Base-by-base conservation (phyloP, 2,329 filamentous ascomycete species). In the Aureobasidium pullulans region DNA sequence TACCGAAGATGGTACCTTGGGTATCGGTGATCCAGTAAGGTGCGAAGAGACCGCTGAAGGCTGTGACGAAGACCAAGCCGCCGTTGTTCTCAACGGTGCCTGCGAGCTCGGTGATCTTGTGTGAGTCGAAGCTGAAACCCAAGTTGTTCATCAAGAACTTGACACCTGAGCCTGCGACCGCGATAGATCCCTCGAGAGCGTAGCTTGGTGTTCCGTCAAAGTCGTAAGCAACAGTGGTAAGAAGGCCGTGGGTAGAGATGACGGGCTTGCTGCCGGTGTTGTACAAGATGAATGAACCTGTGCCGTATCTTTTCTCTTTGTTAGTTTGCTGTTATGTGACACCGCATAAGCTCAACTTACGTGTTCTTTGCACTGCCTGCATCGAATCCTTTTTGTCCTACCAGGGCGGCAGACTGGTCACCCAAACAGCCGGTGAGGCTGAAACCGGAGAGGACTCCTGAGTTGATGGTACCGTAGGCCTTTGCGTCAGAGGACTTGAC, bases 21-120 rank as follows among this genome's bases (percentile, higher is more conserved):
- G 90, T 90, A 74, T 95, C 89, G 70, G 96, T 90, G 62, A 96
- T 93, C 91, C 91, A 96, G 73, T 96, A 96, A 0, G 91, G 91
- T 1, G 91, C 91, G 70, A 96, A 96, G 2, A 96, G 81, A 57
- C 91, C 91, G 72, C 87, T 91, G 71, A 96, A 96, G 1, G 91
- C 91, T 2, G 91, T 96, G 62, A 96, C 91, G 67, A 96, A 80
- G 16, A 92, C 84, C 58, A 91, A 87, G 7, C 91, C 91, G 59
- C 90, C 91, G 62, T 88, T 95, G 71, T 96, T 87, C 40, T 80
- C 73, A 6, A 88, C 85, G 1, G 79, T 82, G 44, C 79, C 79
- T 6, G 85, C 85, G 46, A 88, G 74, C 61, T 86, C 82, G 65
- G 79, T 83, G 70, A 88, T 83, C 69, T 86, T 83, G 64, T 81